A percentile compares a stretch with the other conserved stretches of the same genome.
Evolutionary conservation across 331 rosid species (phyloP).

Genomic region (Spiraea crenata): DNA sequence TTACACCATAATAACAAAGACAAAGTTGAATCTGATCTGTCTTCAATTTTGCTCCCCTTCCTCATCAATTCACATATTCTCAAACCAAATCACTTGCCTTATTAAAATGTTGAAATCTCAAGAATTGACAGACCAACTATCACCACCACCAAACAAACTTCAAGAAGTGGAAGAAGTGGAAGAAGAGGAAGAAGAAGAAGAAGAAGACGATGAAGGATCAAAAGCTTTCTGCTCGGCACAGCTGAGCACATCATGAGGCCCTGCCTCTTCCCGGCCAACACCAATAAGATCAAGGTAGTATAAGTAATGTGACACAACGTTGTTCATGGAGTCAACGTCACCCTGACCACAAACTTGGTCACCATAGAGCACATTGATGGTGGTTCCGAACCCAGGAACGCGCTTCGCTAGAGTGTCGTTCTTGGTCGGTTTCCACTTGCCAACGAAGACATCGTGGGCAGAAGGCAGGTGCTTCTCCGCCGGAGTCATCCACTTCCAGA

Average conservation of each 20-base stretch:
- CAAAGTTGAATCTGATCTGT: background rate
- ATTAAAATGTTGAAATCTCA: background rate
- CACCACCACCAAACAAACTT: background rate
- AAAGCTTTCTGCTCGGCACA: constrained; percentile 51
- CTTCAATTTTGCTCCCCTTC: constrained; percentile 6
- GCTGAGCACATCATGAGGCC: constrained; percentile 46
- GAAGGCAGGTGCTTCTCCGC: constrained; percentile 47
- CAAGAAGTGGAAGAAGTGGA: constrained; percentile 8
- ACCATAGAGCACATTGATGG: constrained; percentile 50
- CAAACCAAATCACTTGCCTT: background rate
- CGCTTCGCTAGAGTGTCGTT: constrained; percentile 54
- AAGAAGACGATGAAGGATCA: constrained; percentile 27
- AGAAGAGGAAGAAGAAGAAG: constrained; percentile 24
- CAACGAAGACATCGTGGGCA: constrained; percentile 54
- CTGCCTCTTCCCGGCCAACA: constrained; percentile 55
- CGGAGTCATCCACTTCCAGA: constrained; percentile 64
- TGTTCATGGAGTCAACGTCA: constrained; percentile 46
- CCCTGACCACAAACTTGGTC: constrained; percentile 46
- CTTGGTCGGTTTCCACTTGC: constrained; percentile 61
- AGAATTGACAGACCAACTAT: background rate
- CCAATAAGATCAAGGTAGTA: constrained; percentile 46
- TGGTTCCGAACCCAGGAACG: constrained; percentile 47
- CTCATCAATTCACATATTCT: constrained; percentile 15
- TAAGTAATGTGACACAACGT: constrained; percentile 45
- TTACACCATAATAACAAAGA: constrained; percentile 11